Evolutionary conservation across 371 early-diverging fungal species (phyloP).

Genomic region (Mortierella sp.): DNA sequence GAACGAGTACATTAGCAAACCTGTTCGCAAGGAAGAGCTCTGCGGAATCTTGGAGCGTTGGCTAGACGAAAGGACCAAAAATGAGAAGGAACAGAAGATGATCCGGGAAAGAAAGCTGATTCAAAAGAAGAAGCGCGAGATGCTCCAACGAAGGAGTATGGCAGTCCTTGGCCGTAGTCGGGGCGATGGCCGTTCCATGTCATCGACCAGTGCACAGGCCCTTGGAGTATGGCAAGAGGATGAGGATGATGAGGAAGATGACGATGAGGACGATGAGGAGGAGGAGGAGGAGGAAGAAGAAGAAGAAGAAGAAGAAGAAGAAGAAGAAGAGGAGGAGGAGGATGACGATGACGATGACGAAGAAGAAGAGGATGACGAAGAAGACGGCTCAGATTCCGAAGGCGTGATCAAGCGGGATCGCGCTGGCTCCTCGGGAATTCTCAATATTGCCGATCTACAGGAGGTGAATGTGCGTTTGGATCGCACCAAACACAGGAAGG

Average conservation of each 20-base stretch:
- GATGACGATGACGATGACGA: neutral
- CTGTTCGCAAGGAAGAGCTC: constrained; percentile 51
- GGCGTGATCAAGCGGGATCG: too few species aligned
- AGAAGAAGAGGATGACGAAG: neutral
- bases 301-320: constrained; percentile 6
- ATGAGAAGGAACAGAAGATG: constrained; percentile 22
- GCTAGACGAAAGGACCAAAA: constrained; percentile 33
- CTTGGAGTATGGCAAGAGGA: constrained; percentile 13
- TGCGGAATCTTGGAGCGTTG: constrained; percentile 40
- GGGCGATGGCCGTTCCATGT: constrained; percentile 1
- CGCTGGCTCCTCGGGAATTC: too few species aligned
- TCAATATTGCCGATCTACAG: constrained; percentile 11
- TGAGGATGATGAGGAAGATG: constrained; percentile 20
- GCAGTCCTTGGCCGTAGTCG: constrained; percentile 17
- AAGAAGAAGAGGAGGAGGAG: constrained; percentile 2
- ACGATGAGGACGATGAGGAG: constrained; percentile 29
- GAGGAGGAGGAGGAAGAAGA: constrained; percentile 32
- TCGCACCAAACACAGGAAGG: neutral
- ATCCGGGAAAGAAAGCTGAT: constrained; percentile 15
- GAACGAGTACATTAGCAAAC: constrained; percentile 57
- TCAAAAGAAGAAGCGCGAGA: constrained; percentile 27
- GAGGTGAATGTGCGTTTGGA: constrained; percentile 17
- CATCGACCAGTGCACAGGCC: neutral
- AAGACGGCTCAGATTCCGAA: constrained; percentile 1
- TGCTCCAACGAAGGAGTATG: constrained; percentile 36